A percentile compares a stretch with the other conserved stretches of the same genome.
Conservation (phyloP, 73 alveolate genomes). For the Paramecium sexaurelia region DNA sequence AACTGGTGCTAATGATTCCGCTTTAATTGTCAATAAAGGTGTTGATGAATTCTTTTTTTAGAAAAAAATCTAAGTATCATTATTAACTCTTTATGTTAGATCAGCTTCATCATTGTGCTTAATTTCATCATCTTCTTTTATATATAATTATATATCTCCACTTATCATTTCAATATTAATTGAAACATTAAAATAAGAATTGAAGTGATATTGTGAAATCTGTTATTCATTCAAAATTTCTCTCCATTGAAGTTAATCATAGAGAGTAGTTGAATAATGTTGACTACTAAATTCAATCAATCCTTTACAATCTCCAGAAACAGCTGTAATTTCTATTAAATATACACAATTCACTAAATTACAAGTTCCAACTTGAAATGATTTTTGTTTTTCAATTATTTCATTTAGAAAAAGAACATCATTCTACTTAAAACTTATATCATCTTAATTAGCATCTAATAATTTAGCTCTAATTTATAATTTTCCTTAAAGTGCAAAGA, state of each 20-base stretch:
- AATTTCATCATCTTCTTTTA: not conserved
- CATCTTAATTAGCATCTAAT: not conserved
- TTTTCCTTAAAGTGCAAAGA: not conserved
- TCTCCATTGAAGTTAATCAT: not conserved
- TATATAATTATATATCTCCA: not conserved
- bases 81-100: not conserved
- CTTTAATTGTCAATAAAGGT: not conserved
- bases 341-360: not conserved
- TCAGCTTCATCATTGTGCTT: constrained; percentile 38
- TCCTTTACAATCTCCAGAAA: not conserved
- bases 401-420: not conserved
- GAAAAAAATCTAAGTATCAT: not conserved
- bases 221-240: not conserved
- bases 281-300: not conserved
- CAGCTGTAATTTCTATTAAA: not conserved
- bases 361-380: not conserved
- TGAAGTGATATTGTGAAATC: not conserved
- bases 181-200: not conserved
- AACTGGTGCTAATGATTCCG: not conserved
- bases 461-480: not conserved
- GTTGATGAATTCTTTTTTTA: not conserved
- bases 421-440: not conserved
- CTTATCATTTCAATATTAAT: not conserved
- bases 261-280: not conserved
- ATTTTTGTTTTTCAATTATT: not conserved